Evolutionary conservation across 441 rosid species (phyloP).

Genomic region (Populus hybrid): DNA sequence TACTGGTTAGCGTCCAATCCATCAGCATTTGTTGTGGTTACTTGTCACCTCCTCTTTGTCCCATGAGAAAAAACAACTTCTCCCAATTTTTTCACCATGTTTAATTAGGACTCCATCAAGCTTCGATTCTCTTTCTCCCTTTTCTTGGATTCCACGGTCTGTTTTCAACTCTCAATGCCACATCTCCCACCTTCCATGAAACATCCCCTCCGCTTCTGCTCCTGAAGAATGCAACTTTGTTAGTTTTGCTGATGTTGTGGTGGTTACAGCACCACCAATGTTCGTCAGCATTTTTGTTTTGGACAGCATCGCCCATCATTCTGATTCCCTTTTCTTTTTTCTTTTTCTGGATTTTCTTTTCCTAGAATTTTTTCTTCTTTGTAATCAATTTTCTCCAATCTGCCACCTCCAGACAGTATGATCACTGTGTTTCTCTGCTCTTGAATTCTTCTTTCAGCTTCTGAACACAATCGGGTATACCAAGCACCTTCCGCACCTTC

Average conservation of each 20-base stretch:
- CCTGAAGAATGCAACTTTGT: background rate
- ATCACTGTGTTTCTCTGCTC: background rate
- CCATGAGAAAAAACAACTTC: background rate
- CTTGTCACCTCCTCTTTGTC: background rate
- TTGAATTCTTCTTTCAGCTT: background rate
- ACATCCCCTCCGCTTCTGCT: slow-evolving; percentile 9
- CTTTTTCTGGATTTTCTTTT: too few relatives aligned
- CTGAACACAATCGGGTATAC: background rate
- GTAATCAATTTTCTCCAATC: background rate
- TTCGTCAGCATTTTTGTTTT: background rate
- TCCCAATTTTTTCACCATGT: background rate
- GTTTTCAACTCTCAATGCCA: background rate
- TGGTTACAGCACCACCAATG: background rate
- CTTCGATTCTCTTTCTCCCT: background rate
- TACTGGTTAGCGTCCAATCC: too few relatives aligned
- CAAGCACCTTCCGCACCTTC: background rate
- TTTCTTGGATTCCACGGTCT: slow-evolving; percentile 2
- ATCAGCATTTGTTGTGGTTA: background rate
- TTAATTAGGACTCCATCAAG: background rate
- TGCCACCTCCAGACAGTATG: background rate
- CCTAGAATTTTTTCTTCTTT: background rate
- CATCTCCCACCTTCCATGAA: background rate
- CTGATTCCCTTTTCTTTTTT: background rate
- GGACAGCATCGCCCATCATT: background rate
- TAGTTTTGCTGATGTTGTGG: background rate